Conservation (phyloP, 495 filamentous ascomycete genomes). For the Penicillium simplicissimum region DNA sequence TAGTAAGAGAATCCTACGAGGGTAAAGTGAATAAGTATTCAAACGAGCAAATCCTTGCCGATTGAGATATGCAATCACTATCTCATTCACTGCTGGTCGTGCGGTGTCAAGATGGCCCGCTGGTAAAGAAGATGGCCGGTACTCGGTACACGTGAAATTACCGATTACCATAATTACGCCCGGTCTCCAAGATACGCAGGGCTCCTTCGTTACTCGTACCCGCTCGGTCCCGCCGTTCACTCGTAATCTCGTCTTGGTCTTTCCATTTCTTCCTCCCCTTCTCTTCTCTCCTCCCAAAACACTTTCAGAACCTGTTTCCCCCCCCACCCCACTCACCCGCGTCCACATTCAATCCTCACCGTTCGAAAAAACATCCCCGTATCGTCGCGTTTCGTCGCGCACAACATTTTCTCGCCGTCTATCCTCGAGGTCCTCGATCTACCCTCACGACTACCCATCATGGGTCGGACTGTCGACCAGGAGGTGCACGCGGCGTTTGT, state of each 20-base stretch:
- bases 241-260: conserved; percentile 33
- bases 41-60: not conserved
- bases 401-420: not conserved
- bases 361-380: conserved; percentile 7
- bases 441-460: conserved; percentile 31
- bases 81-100: not conserved
- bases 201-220: conserved; percentile 17
- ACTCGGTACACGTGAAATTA: conserved; percentile 8
- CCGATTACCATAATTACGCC: conserved; percentile 12
- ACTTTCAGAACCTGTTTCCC: not conserved
- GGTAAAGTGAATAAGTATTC: not conserved
- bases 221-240: conserved; percentile 1
- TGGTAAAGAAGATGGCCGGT: not conserved
- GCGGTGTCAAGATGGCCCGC: too few species aligned
- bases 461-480: conserved; percentile 59
- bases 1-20: not conserved
- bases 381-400: conserved; percentile 1
- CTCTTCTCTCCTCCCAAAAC: conserved; percentile 9
- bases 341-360: conserved; percentile 8
- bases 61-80: not conserved
- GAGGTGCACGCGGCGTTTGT: conserved; percentile 60
- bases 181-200: conserved; percentile 32
- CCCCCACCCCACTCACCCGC: conserved; percentile 15
- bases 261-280: conserved; percentile 28
- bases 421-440: conserved; percentile 17